Percentiles rank a stretch among this genome's conserved stretches.
phyloP scores from a whole-genome alignment of 2,329 filamentous ascomycete species.

The Colletotrichum lentis region DNA sequence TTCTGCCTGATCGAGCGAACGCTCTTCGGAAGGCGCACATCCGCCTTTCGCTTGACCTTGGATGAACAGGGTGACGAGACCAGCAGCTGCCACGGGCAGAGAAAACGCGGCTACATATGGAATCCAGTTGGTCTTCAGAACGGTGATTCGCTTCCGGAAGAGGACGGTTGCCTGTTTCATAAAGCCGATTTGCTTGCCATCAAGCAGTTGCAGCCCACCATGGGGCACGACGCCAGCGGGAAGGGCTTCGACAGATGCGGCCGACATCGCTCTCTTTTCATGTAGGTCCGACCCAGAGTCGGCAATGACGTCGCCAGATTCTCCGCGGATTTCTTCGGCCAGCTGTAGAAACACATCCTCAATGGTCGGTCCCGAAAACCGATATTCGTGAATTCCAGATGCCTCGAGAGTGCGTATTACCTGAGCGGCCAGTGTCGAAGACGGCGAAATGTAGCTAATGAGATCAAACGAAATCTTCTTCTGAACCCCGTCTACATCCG shows the following conservation, averaged over 20 bases:
- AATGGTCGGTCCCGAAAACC: slow-evolving; percentile 87
- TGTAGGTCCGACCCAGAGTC: slow-evolving; percentile 25
- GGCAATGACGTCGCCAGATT: slow-evolving; percentile 23
- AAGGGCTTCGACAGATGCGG: slow-evolving; percentile 10
- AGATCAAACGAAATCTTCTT: slow-evolving; percentile 73
- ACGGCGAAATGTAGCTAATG: slow-evolving; percentile 74
- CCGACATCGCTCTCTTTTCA: slow-evolving; percentile 44
- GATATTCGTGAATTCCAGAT: slow-evolving; percentile 75
- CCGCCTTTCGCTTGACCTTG: slow-evolving; percentile 59
- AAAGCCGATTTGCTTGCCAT: slow-evolving; percentile 75
- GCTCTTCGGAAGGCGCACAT: slow-evolving; percentile 61
- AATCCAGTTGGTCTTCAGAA: slow-evolving; percentile 80
- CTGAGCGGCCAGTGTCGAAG: slow-evolving; percentile 73
- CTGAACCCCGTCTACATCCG: slow-evolving; percentile 62
- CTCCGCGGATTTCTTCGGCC: slow-evolving; percentile 76
- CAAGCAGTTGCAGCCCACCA: slow-evolving; percentile 64
- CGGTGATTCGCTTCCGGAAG: slow-evolving; percentile 78
- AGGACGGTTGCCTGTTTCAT: slow-evolving; percentile 75
- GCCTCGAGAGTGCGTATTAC: slow-evolving; percentile 76
- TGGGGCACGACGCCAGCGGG: slow-evolving; percentile 14
- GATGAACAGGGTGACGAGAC: slow-evolving; percentile 80
- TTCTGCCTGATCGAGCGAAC: slow-evolving; percentile 52
- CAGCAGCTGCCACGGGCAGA: slow-evolving; percentile 81
- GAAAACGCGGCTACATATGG: slow-evolving; percentile 78
- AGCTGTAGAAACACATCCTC: slow-evolving; percentile 92